Evolutionary conservation across 208 protist genomes (phyloP).

Genomic region (Leishmania mexicana): DNA sequence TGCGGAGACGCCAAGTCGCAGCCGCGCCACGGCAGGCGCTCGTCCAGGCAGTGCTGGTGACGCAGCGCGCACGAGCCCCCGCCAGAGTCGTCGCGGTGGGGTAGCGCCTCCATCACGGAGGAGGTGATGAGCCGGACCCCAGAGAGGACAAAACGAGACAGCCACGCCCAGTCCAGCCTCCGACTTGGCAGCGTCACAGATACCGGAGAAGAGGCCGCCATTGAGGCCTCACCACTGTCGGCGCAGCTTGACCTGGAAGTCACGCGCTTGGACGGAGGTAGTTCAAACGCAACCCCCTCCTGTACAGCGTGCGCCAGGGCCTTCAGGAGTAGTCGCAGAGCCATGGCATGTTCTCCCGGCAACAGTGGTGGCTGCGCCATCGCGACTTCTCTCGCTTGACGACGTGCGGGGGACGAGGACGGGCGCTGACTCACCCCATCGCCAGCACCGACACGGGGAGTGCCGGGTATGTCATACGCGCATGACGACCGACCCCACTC

Average conservation of each 20-base stretch:
- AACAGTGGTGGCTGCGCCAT: constrained; percentile 1
- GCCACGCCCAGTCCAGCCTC: constrained; percentile 30
- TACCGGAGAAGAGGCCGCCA: not conserved
- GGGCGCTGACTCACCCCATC: not conserved
- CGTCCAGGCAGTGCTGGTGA: constrained; percentile 16
- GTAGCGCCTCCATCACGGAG: not conserved
- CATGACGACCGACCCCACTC: constrained; percentile 23
- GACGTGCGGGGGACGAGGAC: not conserved
- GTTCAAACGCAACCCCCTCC: not conserved
- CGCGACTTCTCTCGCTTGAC: not conserved
- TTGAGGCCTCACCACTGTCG: not conserved
- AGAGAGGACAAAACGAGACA: constrained; percentile 27
- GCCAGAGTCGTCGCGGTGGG: constrained; percentile 5
- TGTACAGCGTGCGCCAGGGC: constrained; percentile 19
- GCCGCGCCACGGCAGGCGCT: constrained; percentile 61
- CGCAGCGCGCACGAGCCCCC: not conserved
- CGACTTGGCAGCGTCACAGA: not conserved
- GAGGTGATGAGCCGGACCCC: constrained; percentile 13
- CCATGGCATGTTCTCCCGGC: constrained; percentile 29
- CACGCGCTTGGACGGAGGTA: not conserved
- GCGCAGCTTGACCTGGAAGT: not conserved
- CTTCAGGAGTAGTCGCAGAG: constrained; percentile 27
- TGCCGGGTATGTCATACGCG: constrained; percentile 11
- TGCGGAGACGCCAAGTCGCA: constrained; percentile 48
- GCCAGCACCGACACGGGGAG: not conserved